Evolutionary conservation across 495 filamentous ascomycete genomes (phyloP).

Genomic region (Xylaria castorea): DNA sequence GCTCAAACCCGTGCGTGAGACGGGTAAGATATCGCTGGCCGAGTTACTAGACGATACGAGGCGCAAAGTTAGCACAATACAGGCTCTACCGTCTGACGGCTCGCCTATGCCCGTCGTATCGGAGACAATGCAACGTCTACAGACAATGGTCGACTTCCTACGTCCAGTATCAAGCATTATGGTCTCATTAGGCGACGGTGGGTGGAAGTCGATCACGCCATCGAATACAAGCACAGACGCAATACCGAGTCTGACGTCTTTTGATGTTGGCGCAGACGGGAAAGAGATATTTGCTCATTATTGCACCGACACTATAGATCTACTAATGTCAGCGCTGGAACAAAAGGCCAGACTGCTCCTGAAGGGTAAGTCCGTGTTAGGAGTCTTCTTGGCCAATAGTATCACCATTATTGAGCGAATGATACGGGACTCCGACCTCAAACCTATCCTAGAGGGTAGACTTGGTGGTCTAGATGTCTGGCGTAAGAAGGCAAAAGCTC

Average conservation of each 20-base stretch:
- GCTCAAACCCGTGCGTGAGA: constrained; percentile 87
- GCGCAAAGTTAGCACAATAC: constrained; percentile 64
- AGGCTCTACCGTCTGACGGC: constrained; percentile 79
- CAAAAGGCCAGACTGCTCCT: constrained; percentile 73
- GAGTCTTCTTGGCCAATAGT: constrained; percentile 92
- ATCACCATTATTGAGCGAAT: constrained; percentile 84
- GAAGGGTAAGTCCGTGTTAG: constrained; percentile 77
- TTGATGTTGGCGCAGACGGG: constrained; percentile 91
- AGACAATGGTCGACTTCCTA: constrained; percentile 85
- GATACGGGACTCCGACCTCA: constrained; percentile 82
- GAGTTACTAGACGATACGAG: constrained; percentile 89
- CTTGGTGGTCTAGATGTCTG: constrained; percentile 75
- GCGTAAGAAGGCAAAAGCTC: constrained; percentile 81
- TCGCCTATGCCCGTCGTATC: constrained; percentile 76
- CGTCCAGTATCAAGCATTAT: constrained; percentile 88
- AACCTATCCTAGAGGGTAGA: constrained; percentile 68
- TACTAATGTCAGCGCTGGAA: constrained; percentile 79
- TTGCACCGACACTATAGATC: constrained; percentile 82
- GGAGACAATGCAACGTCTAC: constrained; percentile 86
- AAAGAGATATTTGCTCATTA: constrained; percentile 88
- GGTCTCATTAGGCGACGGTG: constrained; percentile 89
- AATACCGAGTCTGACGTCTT: constrained; percentile 72
- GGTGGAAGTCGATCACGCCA: constrained; percentile 69
- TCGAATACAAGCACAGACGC: constrained; percentile 62
- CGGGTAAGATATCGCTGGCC: constrained; percentile 82